A percentile compares a stretch with the other conserved stretches of the same genome.
Evolutionary conservation across 1,284 basidiomycete species (phyloP).

Genomic region (Tilletia walkeri): DNA sequence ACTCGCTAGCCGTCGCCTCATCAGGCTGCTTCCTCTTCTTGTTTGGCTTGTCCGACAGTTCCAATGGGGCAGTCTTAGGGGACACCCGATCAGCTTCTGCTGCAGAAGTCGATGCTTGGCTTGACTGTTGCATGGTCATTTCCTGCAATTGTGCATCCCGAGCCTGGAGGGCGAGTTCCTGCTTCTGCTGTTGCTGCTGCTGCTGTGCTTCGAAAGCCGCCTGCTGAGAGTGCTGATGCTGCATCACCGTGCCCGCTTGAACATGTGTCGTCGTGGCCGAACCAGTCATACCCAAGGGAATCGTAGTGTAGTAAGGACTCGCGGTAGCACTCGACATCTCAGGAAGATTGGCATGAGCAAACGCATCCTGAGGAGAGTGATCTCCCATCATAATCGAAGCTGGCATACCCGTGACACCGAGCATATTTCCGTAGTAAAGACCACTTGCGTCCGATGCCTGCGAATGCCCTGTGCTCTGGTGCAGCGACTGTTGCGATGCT

Average conservation of each 20-base stretch:
- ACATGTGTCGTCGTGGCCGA: background rate
- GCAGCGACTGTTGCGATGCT: background rate
- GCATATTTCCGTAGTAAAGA: slow-evolving; percentile 10
- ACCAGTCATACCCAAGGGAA: background rate
- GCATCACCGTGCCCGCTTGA: slow-evolving; percentile 3
- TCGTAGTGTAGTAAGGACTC: background rate
- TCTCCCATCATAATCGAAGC: background rate
- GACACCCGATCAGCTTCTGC: background rate
- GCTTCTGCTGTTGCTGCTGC: slow-evolving; percentile 11
- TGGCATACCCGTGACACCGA: background rate
- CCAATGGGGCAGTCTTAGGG: background rate
- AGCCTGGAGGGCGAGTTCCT: background rate
- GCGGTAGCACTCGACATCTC: background rate
- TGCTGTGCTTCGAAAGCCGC: background rate
- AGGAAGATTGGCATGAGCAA: background rate
- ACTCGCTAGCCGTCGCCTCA: background rate
- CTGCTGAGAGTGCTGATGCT: slow-evolving; percentile 6
- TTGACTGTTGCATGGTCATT: background rate
- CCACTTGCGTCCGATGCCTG: slow-evolving; percentile 11
- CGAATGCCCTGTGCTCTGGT: background rate
- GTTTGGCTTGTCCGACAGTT: background rate
- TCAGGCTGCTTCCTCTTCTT: background rate
- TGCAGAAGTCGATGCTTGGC: too few species aligned
- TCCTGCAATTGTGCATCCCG: background rate
- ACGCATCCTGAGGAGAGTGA: background rate